Conservation (phyloP, 2,329 filamentous ascomycete genomes). For the Lasiodiplodia sp. region DNA sequence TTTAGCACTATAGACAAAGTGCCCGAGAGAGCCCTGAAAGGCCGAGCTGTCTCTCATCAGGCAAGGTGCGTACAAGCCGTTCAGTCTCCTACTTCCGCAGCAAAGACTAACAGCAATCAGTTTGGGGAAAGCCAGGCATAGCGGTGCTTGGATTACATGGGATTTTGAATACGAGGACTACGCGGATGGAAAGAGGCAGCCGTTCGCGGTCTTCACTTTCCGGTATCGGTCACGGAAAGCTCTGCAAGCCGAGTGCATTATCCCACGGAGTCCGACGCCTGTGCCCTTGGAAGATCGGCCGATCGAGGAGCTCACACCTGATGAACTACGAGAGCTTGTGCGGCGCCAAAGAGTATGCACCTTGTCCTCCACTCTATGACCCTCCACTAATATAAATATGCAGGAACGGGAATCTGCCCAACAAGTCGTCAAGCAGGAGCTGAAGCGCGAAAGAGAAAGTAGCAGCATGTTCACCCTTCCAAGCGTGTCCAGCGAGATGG, state of each 20-base stretch:
- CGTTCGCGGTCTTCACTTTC: constrained; percentile 39
- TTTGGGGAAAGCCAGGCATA: constrained; percentile 12
- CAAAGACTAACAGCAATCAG: not conserved
- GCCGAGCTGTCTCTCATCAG: constrained; percentile 35
- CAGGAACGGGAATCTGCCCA: constrained; percentile 14
- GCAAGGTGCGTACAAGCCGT: constrained; percentile 32
- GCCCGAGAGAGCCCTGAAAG: constrained; percentile 38
- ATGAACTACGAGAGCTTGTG: constrained; percentile 38
- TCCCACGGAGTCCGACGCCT: constrained; percentile 41
- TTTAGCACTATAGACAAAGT: constrained; percentile 30
- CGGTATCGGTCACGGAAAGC: constrained; percentile 40
- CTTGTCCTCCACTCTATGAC: not conserved
- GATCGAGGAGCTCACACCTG: constrained; percentile 34
- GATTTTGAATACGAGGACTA: constrained; percentile 20
- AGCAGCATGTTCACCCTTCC: constrained; percentile 7
- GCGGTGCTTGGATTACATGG: constrained; percentile 20
- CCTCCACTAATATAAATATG: not conserved
- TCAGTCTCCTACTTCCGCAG: not conserved
- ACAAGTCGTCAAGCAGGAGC: not conserved
- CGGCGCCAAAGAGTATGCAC: constrained; percentile 34
- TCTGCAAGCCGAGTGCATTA: constrained; percentile 44
- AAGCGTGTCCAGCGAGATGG: constrained; percentile 11
- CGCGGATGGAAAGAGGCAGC: constrained; percentile 23
- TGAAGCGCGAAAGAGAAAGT: constrained; percentile 10
- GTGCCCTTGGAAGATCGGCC: constrained; percentile 36